phyloP scores from a whole-genome alignment of 164 flowering plant species.

The Brasenia schreberi region DNA sequence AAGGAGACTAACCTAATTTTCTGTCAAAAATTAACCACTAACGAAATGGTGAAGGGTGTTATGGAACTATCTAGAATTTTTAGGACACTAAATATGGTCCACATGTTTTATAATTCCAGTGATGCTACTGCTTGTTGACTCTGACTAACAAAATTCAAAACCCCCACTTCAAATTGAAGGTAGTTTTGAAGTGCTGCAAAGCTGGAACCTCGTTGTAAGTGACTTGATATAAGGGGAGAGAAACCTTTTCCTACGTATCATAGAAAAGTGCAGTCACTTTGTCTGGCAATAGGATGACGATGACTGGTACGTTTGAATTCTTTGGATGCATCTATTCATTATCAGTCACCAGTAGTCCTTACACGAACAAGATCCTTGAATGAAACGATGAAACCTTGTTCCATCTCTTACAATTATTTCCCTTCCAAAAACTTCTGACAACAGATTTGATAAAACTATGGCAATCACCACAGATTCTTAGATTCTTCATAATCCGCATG shows the following conservation, averaged over 20 bases:
- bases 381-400: conserved; percentile 15
- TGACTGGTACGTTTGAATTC: not conserved
- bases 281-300: not conserved
- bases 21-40: too few species aligned
- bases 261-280: not conserved
- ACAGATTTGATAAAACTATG: conserved; percentile 13
- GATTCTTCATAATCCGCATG: conserved; percentile 18
- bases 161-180: too few species aligned
- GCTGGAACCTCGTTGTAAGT: not conserved
- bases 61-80: too few species aligned
- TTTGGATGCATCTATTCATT: not conserved
- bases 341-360: conserved; percentile 15
- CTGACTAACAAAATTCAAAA: too few species aligned
- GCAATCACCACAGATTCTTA: conserved; percentile 10
- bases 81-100: too few species aligned
- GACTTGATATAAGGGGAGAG: not conserved
- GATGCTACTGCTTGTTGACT: too few species aligned
- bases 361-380: conserved; percentile 13
- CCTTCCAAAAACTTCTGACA: conserved; percentile 10
- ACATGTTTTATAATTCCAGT: too few species aligned
- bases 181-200: not conserved
- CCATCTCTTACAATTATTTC: conserved; percentile 15
- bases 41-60: too few species aligned
- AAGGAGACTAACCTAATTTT: too few species aligned
- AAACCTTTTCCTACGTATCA: too few species aligned